Evolutionary conservation across 2,329 filamentous ascomycete genomes (phyloP).

Genomic region (Blumeriella jaapii): DNA sequence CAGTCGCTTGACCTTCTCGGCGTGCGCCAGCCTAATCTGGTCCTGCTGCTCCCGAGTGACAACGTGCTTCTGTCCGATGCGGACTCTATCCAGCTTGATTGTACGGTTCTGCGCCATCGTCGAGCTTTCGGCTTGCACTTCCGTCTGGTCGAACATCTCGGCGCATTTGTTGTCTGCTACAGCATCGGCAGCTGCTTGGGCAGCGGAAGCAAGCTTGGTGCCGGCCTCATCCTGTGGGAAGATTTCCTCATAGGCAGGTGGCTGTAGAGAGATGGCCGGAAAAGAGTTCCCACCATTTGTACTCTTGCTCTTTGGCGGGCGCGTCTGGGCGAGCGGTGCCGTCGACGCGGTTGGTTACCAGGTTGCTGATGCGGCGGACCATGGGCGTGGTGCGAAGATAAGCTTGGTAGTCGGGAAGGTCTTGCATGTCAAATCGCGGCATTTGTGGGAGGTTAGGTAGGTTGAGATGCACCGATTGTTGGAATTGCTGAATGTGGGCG

Average conservation of each 20-base stretch:
- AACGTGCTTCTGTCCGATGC: conserved; percentile 50
- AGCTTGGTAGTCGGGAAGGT: conserved; percentile 61
- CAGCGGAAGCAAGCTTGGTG: conserved; percentile 45
- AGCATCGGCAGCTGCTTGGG: conserved; percentile 44
- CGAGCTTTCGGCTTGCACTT: conserved; percentile 22
- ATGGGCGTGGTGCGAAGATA: conserved; percentile 48
- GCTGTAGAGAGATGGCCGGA: conserved; percentile 41
- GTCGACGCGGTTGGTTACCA: conserved; percentile 36
- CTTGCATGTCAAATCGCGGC: conserved; percentile 35
- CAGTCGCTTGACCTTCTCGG: conserved; percentile 50
- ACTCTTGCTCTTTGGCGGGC: conserved; percentile 35
- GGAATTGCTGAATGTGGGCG: conserved; percentile 64
- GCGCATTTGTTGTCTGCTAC: conserved; percentile 48
- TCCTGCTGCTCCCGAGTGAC: conserved; percentile 56
- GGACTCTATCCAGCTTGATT: conserved; percentile 33
- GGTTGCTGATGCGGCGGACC: conserved; percentile 59
- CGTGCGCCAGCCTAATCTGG: conserved; percentile 47
- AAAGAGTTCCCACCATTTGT: conserved; percentile 58
- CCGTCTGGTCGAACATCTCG: conserved; percentile 37
- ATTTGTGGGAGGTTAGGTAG: conserved; percentile 52
- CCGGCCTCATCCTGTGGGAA: conserved; percentile 47
- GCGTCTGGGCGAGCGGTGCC: conserved; percentile 31
- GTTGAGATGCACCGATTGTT: conserved; percentile 54
- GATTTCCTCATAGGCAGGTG: conserved; percentile 70
- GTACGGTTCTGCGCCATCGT: conserved; percentile 31